Conservation (phyloP, 306 rosid species). For the Quercus wislizeni region DNA sequence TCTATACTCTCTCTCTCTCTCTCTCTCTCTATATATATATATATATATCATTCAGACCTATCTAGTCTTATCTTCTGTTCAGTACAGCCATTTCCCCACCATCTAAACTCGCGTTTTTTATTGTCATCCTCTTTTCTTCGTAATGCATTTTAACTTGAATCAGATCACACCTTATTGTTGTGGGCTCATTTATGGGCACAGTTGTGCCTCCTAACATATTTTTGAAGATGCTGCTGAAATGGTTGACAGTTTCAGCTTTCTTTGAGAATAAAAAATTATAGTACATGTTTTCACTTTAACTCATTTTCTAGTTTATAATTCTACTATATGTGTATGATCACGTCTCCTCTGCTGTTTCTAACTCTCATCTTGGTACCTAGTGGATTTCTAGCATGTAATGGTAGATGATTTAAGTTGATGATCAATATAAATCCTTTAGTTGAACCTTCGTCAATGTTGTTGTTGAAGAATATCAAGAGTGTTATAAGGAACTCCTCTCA, state of each 20-base stretch:
- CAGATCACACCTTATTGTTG: background rate
- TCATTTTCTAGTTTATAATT: background rate
- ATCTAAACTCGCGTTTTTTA: background rate
- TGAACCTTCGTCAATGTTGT: background rate
- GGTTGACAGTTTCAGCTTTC: background rate
- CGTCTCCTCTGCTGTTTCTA: background rate
- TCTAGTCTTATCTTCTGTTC: background rate
- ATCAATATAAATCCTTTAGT: background rate
- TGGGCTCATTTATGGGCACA: too few species aligned
- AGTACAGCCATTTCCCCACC: background rate
- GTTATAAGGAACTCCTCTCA: background rate
- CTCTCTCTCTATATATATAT: too few species aligned
- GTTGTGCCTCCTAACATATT: too few species aligned
- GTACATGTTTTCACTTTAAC: background rate
- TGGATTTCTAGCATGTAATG: background rate
- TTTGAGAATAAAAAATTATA: background rate
- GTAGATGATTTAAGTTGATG: background rate
- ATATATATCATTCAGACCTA: background rate
- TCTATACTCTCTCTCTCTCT: background rate
- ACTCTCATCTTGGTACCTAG: background rate
- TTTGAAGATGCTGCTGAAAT: background rate
- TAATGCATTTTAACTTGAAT: background rate
- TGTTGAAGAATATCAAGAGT: background rate
- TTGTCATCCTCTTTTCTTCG: background rate
- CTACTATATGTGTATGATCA: background rate